phyloP scores from a whole-genome alignment of 805 yeast species.

The Kuraishia hungarica region DNA sequence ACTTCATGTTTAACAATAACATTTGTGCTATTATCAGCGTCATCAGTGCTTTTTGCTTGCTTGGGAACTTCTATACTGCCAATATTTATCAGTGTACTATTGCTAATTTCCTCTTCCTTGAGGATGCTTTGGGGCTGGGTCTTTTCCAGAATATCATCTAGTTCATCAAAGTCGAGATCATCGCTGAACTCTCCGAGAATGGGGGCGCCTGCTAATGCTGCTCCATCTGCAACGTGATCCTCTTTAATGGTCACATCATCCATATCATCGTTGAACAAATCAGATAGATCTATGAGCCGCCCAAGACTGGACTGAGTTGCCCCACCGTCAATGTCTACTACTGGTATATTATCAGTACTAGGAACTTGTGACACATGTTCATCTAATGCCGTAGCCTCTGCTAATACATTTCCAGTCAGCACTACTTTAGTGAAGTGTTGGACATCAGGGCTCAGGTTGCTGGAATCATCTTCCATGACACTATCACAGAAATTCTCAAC shows the following conservation, averaged over 20 bases:
- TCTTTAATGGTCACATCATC: not conserved
- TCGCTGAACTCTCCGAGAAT: slow-evolving; percentile 14
- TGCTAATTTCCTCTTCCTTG: not conserved
- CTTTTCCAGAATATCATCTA: slow-evolving; percentile 11
- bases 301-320: not conserved
- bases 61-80: slow-evolving; percentile 6
- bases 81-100: slow-evolving; percentile 2
- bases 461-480: not conserved
- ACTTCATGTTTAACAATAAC: too few species aligned
- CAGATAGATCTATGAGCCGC: not conserved
- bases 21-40: not conserved
- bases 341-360: too few species aligned
- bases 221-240: not conserved
- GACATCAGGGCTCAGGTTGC: not conserved
- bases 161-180: slow-evolving; percentile 22
- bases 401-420: not conserved
- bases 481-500: not conserved
- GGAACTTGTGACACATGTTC: not conserved
- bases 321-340: not conserved
- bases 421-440: not conserved
- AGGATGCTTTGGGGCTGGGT: not conserved
- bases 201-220: not conserved
- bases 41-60: not conserved
- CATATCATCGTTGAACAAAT: not conserved
- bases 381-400: not conserved